Evolutionary conservation across 2,329 filamentous ascomycete species (phyloP).

Genomic region (Tolypocladium capitatum): DNA sequence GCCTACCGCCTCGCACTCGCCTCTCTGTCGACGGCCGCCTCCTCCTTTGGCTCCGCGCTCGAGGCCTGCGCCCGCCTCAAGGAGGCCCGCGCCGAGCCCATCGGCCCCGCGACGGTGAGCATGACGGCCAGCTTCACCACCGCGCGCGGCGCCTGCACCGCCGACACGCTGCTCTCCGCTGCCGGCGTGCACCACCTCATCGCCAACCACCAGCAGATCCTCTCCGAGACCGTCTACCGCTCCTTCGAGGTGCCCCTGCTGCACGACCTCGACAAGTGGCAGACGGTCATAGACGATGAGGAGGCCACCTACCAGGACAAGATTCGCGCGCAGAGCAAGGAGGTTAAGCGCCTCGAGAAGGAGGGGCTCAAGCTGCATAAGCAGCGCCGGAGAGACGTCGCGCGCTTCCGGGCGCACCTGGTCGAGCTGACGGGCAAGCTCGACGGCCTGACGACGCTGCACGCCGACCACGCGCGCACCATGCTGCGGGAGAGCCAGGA

Average conservation of each 20-base stretch:
- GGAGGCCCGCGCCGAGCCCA: constrained; percentile 47
- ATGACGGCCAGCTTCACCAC: constrained; percentile 35
- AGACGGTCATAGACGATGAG: constrained; percentile 49
- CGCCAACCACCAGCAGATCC: constrained; percentile 58
- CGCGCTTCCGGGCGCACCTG: constrained; percentile 46
- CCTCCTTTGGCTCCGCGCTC: constrained; percentile 49
- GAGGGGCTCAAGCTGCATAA: constrained; percentile 51
- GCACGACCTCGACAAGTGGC: constrained; percentile 57
- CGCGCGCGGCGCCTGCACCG: constrained; percentile 39
- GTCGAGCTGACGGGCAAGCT: constrained; percentile 49
- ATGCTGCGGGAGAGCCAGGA: constrained; percentile 52
- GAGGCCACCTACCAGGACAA: constrained; percentile 45
- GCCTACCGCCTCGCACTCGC: constrained; percentile 50
- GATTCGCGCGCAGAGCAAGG: constrained; percentile 39
- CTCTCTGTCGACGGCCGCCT: constrained; percentile 45
- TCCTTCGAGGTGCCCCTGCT: constrained; percentile 55
- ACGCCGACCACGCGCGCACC: constrained; percentile 46
- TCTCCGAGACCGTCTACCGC: constrained; percentile 55
- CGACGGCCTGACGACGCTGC: constrained; percentile 47
- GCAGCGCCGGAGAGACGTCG: constrained; percentile 46
- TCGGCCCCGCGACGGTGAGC: constrained; percentile 26
- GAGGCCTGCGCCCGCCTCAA: constrained; percentile 57
- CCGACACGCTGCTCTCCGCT: constrained; percentile 47
- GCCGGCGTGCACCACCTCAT: constrained; percentile 54
- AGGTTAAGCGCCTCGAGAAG: constrained; percentile 52